Evolutionary conservation across 768 basidiomycete species (phyloP), one percentile per base, ranked within the genome.

Genomic region (Mycena rosella): DNA sequence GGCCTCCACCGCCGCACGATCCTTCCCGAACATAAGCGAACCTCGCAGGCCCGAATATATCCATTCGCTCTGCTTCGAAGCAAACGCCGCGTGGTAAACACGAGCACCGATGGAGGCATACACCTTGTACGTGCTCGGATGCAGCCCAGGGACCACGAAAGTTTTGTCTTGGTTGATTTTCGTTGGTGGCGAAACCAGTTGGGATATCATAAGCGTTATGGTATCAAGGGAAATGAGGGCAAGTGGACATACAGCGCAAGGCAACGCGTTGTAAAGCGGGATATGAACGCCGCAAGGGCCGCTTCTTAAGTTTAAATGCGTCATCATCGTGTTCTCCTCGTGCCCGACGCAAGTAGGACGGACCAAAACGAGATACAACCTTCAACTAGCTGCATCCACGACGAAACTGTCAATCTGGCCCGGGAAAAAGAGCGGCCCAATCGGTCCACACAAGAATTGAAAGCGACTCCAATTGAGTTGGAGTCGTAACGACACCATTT

Each of bases 11-110:
- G 66, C 63, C 17, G 83, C 84, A 32, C 72, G 62, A 59, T 85
- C 84, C 62, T 74, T 77, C 30, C 85, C 85, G 66, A 92, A 90
- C 27, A 87, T 83, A 32, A 92, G 80, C 20, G 83, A 86, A 26
- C 91, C 91, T 63, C 82, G 83, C 74, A 91, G 81, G 38, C 86
- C 85, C 26, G 89, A 87, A 70, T 84, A 89, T 11, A 80, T 80
- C 91, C 91, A 92, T 53, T 86, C 84, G 59, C 76, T 72, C 74
- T 78, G 73, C 78, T 83, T 73, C 79, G 72, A 89, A 84, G 36
- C 69, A 38, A 65, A 68, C 26, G 70, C 58, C 53, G 88, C 85
- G 75, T 91, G 88, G 74, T 91, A 91, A 34, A 91, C 82, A 70
- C 88, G 85, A 44, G 86, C 89, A 30, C 80, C 75, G 53, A 88